phyloP scores from a whole-genome alignment of 352 stramenopile species.

The Phytopythium aichiense region DNA sequence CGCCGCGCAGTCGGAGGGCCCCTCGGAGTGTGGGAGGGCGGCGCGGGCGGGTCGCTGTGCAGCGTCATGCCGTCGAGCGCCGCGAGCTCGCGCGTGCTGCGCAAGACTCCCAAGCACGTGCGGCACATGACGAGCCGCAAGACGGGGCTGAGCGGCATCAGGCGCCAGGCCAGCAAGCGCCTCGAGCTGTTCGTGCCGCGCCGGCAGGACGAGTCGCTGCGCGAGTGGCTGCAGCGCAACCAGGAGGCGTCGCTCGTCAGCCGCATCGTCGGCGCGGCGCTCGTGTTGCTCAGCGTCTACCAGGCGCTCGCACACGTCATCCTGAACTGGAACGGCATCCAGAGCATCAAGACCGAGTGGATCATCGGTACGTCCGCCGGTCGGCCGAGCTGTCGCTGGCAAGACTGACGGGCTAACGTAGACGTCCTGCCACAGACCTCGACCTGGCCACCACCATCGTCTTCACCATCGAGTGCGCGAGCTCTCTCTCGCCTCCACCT shows the following conservation, averaged over 20 bases:
- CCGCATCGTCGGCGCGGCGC: slow-evolving; percentile 30
- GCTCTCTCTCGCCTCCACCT: neutral
- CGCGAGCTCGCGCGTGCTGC: neutral
- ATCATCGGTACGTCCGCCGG: slow-evolving; percentile 38
- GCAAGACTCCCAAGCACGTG: slow-evolving; percentile 32
- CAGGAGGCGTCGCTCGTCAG: slow-evolving; percentile 60
- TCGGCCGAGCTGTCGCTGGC: neutral
- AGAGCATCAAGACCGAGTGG: slow-evolving; percentile 21
- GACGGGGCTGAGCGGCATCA: slow-evolving; percentile 6
- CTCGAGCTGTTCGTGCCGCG: slow-evolving; percentile 27
- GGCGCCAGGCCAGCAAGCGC: slow-evolving; percentile 26
- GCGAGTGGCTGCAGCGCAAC: slow-evolving; percentile 71
- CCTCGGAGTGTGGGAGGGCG: neutral
- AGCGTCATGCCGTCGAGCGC: slow-evolving; percentile 1
- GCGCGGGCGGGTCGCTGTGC: slow-evolving; percentile 11
- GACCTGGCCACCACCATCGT: slow-evolving; percentile 60
- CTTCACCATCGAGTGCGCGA: slow-evolving; percentile 64
- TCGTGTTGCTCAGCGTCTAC: slow-evolving; percentile 56
- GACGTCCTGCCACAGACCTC: slow-evolving; percentile 16
- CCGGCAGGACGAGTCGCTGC: slow-evolving; percentile 38
- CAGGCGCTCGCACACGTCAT: slow-evolving; percentile 63
- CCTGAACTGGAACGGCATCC: slow-evolving; percentile 52
- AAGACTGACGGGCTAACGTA: neutral
- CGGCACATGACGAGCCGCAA: slow-evolving; percentile 27
- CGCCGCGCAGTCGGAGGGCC: neutral